Evolutionary conservation across 1,139 yeast genomes (phyloP).

Genomic region (Yamadazyma oceani): DNA sequence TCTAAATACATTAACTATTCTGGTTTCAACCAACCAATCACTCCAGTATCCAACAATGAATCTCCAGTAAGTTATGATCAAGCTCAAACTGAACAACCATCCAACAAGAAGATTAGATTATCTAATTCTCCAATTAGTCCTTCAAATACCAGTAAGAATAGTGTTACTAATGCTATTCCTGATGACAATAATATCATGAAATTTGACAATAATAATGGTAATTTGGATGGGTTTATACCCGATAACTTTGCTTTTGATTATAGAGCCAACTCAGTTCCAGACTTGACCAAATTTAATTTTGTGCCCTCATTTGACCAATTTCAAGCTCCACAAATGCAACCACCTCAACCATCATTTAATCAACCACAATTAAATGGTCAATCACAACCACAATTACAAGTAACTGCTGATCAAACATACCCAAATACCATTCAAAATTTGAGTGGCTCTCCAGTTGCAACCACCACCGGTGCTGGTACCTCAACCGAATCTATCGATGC

Average conservation of each 20-base stretch:
- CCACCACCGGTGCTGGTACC: background rate
- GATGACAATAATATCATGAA: constrained; percentile 1
- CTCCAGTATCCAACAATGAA: constrained; percentile 10
- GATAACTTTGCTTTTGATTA: constrained; percentile 5
- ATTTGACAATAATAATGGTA: background rate
- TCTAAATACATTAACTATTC: constrained; percentile 17
- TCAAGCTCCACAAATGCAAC: constrained; percentile 7
- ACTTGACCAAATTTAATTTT: constrained; percentile 20
- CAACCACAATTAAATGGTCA: background rate
- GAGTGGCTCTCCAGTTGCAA: background rate
- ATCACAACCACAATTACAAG: background rate
- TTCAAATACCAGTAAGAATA: background rate
- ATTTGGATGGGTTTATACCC: constrained; percentile 2
- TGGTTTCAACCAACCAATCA: constrained; percentile 12
- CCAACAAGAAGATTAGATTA: background rate
- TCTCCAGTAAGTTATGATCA: constrained; percentile 5
- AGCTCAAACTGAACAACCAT: background rate
- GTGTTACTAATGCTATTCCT: background rate
- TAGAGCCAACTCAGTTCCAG: constrained; percentile 32
- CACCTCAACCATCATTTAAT: background rate
- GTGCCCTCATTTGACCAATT: constrained; percentile 9
- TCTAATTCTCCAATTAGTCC: constrained; percentile 2
- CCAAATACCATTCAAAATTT: too few relatives aligned
- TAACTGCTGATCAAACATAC: too few relatives aligned
- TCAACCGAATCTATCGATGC: background rate